Conservation (phyloP, 2,329 filamentous ascomycete genomes). For the Aureobasidium mangrovei region DNA sequence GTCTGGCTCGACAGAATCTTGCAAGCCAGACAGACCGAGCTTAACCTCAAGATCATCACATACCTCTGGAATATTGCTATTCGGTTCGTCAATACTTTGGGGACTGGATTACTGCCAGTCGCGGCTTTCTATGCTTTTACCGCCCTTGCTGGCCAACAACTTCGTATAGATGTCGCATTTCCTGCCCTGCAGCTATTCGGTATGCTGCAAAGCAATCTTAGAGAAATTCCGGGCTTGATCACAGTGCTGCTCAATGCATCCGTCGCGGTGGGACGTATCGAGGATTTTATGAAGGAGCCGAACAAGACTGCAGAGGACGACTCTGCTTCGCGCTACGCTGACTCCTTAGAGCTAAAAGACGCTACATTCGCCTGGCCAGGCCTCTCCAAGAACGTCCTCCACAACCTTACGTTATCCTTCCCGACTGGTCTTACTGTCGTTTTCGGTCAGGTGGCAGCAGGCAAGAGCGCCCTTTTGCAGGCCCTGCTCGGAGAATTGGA, state of each 20-base stretch:
- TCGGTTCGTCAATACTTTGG: conserved; percentile 59
- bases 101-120: conserved; percentile 68
- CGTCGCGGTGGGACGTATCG: conserved; percentile 74
- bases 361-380: conserved; percentile 78
- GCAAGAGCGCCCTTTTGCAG: conserved; percentile 54
- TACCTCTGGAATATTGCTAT: conserved; percentile 56
- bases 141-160: conserved; percentile 53
- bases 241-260: conserved; percentile 70
- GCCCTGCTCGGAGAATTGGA: conserved; percentile 53
- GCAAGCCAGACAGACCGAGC: conserved; percentile 57
- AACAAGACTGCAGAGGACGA: conserved; percentile 48
- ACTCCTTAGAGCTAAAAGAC: conserved; percentile 43
- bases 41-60: conserved; percentile 56
- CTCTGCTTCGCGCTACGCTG: conserved; percentile 26
- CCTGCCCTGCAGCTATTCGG: conserved; percentile 74
- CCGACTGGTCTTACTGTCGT: conserved; percentile 50
- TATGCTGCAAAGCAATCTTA: conserved; percentile 64
- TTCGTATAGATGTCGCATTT: conserved; percentile 77
- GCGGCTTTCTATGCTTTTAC: conserved; percentile 78
- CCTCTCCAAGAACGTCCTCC: conserved; percentile 46
- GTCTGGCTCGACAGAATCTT: conserved; percentile 64
- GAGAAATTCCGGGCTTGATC: conserved; percentile 66
- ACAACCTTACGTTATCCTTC: conserved; percentile 46
- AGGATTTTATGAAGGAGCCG: conserved; percentile 78
- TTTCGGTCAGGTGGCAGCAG: conserved; percentile 54